Base-by-base conservation (phyloP, 2,329 filamentous ascomycete genomes). In the Escovopsis sp. region DNA sequence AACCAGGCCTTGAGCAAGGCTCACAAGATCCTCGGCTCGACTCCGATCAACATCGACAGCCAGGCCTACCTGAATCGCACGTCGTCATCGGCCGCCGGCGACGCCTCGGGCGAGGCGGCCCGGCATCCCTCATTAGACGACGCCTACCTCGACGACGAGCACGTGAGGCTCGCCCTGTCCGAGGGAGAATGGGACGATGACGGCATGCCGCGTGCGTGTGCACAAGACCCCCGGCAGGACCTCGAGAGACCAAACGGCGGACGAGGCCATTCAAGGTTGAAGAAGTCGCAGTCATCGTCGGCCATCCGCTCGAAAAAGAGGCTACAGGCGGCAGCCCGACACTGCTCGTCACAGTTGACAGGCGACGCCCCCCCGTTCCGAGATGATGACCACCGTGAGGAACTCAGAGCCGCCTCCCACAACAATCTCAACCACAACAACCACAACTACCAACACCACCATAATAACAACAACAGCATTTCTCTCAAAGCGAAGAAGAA, bases 301-400 rank as follows among this genome's bases (percentile, higher is more conserved):
- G 72, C 69, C n/a, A 62, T 72, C 39, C 57, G 57, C 23, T 70
- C 68, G 1, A 70, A 65, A 51, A 70, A 69, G 45, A 58, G 68
- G 33, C 68, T 69, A 10, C 57, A 73, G 5, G 60, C 66, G n/a
- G 64, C 72, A 40, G 71, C 69, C 1, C 70, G 72, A 45, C 70
- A 74, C 47, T 72, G 70, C 0, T 72, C 69, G 0, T 65, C 60
- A 30, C 71, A 69, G 2, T 65, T 68, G 39, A 73, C 74, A 62
- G 67, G 69, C 16, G 72, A 68, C 43, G 68, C 67, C 4, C 48
- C 65, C 5, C 66, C 68, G 0, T 47, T 56, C 31, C 71, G 71
- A 43, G 58, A 35, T 27, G 26, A 66, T 36, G 61, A 66, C 43
- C 43, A 49, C 47, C 28, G 44, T 33, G 21, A 46, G 31, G 33